These are phyloP conservation scores for Sclerospora graminicola DNA, from an alignment of 352 stramenopile species.

Conservation along the genomic window DNA sequence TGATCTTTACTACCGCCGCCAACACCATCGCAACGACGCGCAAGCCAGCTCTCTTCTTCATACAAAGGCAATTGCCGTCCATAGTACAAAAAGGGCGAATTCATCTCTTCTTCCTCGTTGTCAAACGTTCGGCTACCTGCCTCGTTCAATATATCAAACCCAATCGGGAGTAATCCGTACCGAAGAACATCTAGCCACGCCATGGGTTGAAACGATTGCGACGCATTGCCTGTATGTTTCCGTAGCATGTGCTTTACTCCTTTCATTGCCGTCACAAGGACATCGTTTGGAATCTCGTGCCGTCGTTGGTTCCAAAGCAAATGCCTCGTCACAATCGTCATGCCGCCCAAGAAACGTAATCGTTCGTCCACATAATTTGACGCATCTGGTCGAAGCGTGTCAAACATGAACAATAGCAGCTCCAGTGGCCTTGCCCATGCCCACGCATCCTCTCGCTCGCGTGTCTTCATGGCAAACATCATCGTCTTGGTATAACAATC, in stretches of 20 bases:
- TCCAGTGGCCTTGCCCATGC: slow-evolving; percentile 25
- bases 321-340: slow-evolving; percentile 40
- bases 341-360: slow-evolving; percentile 45
- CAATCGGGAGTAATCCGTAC: slow-evolving; percentile 44
- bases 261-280: slow-evolving; percentile 32
- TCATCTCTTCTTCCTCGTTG: slow-evolving; percentile 26
- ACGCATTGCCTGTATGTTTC: slow-evolving; percentile 20
- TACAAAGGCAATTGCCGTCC: slow-evolving; percentile 30
- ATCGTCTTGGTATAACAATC: slow-evolving; percentile 58
- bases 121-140: slow-evolving; percentile 8
- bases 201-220: slow-evolving; percentile 24
- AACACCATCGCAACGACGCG: neutral
- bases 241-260: slow-evolving; percentile 45
- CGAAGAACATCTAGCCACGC: slow-evolving; percentile 55
- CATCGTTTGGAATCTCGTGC: slow-evolving; percentile 30
- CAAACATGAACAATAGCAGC: slow-evolving; percentile 45
- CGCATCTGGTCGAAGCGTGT: slow-evolving; percentile 24
- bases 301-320: slow-evolving; percentile 27
- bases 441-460: slow-evolving; percentile 23
- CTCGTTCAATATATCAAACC: slow-evolving; percentile 38
- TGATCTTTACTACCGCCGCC: slow-evolving; percentile 11
- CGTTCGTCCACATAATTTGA: slow-evolving; percentile 30
- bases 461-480: slow-evolving; percentile 41
- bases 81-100: slow-evolving; percentile 44
- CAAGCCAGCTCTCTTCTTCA: slow-evolving; percentile 4